Base-by-base conservation (phyloP, 805 yeast genomes). In the Candida andamanensis region DNA sequence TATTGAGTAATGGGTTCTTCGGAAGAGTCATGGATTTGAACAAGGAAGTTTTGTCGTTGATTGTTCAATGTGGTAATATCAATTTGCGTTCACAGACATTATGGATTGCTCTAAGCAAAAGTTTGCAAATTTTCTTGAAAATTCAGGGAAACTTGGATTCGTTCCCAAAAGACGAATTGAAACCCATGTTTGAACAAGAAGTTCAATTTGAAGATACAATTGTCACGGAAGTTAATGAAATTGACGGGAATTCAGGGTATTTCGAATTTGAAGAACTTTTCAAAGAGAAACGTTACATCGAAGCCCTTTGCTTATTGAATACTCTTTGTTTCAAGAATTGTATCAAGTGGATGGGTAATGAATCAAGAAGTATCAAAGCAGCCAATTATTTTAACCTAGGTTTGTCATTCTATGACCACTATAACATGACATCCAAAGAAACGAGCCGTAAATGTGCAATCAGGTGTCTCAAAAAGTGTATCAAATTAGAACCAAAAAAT, bases 371-470 rank as follows among this genome's bases (percentile, higher is more conserved):
- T 9, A 51, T 81, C 14, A 60, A 75, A 26, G 70, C 92, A 0
- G 63, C 78, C 7, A 44, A 61, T 4, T 52, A 73, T 55, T 84
- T 73, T 56, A 89, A 92, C 48, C 57, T 86, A 20, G 97, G 95
- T 2, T 54, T 80, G 10, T 65, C 84, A 0, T 75, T 77, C 39
- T 50, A 78, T 11, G 68, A 72, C 23, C 70, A 76, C 2, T 52
- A 42, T 58, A 47, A 41, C 15, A 28, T 36, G 10, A 8, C 22
- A 19, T 8, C 22, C 22, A 19, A 11, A 8, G 22, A 19, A 8
- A 19, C 22, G 10, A 8, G 10, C 8, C 35, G 39, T 5, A 72
- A 70, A 11, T 54, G 65, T 2, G 70, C 96, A 0, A 69, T 85
- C 10, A 62, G 52, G 13, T 56, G 69, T 4, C 61, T 84, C 41